Evolutionary conservation across 805 yeast species (phyloP), one percentile per base, ranked within the genome.

Genomic region (Metschnikowia continentalis): DNA sequence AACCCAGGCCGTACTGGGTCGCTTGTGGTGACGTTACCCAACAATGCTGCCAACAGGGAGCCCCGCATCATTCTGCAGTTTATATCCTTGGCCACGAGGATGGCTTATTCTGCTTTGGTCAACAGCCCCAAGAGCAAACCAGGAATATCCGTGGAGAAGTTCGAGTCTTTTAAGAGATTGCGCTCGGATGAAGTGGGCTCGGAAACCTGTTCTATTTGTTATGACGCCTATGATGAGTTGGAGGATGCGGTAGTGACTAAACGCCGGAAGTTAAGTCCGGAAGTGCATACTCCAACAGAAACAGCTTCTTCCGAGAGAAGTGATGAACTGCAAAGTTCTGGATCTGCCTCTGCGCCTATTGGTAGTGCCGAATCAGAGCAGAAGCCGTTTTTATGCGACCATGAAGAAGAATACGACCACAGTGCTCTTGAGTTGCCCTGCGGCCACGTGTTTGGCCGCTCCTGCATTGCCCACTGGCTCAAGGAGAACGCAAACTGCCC

Each of bases 391-490:
- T 47, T 58, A 41, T 57, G 57, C 26, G 56, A 55, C 37, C 50
- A 43, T 39, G 47, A 47, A 14, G 54, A 52, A 33, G 60, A 56
- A 23, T 57, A 48, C 38, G 48, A 50, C 32, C 97, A 94, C 64
- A 66, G 76, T 3, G 86, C 97, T 0, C 75, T 87, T 1, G 71
- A 78, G 51, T 74, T 92, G 78, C 94, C 96, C 0, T 92, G 99
- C 66, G 82, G 82, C 7, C 99, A 92, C 63, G 63, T 83, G 0
- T 92, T 94, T 72, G 98, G 99, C 6, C 77, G 83, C 54, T 78
- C 81, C n/a, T 92, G 99, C 71, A 72, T 90, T 22, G 79, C 75
- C 51, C 88, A 86, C 59, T 92, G 99, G 99, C 78, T 92, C 46
- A 79, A 77, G 53, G 70, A 79, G 22, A 83, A 86, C 59, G 78